Conservation (phyloP, 345 rosid genomes). For the Eucalyptus sp. region DNA sequence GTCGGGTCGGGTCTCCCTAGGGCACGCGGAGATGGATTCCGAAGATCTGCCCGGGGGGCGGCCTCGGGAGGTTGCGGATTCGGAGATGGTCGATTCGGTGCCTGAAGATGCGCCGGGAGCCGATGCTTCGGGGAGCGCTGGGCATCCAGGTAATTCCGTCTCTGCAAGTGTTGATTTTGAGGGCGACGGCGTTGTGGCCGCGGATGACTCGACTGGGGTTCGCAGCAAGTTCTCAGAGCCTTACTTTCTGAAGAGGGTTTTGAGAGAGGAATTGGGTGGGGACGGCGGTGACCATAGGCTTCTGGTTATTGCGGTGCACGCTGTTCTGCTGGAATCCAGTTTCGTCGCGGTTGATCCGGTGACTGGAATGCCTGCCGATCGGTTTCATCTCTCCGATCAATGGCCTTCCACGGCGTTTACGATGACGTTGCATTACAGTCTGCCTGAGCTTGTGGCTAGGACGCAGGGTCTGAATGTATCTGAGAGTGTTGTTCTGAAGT, state of each 20-base stretch:
- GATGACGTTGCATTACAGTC: constrained; percentile 38
- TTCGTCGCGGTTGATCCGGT: constrained; percentile 30
- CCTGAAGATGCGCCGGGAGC: not conserved
- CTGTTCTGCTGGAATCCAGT: constrained; percentile 62
- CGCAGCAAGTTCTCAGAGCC: too few species aligned
- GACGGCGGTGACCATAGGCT: too few species aligned
- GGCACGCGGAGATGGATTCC: not conserved
- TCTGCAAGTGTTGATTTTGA: not conserved
- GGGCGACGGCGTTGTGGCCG: not conserved
- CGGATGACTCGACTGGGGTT: too few species aligned
- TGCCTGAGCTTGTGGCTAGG: constrained; percentile 26
- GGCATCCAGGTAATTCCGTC: not conserved
- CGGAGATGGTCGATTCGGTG: not conserved
- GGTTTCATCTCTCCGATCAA: constrained; percentile 28
- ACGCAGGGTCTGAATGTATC: not conserved
- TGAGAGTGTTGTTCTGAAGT: constrained; percentile 29
- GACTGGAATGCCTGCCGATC: constrained; percentile 21
- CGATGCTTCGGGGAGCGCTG: not conserved
- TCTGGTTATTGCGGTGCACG: too few species aligned
- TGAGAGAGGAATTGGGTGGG: too few species aligned
- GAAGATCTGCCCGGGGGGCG: not conserved
- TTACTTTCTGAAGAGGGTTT: too few species aligned
- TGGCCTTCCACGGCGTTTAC: constrained; percentile 15
- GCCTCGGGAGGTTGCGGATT: not conserved
- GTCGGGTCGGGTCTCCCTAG: not conserved